Evolutionary conservation across 2,329 filamentous ascomycete genomes (phyloP).

Genomic region (Xylaria hypoxylon): DNA sequence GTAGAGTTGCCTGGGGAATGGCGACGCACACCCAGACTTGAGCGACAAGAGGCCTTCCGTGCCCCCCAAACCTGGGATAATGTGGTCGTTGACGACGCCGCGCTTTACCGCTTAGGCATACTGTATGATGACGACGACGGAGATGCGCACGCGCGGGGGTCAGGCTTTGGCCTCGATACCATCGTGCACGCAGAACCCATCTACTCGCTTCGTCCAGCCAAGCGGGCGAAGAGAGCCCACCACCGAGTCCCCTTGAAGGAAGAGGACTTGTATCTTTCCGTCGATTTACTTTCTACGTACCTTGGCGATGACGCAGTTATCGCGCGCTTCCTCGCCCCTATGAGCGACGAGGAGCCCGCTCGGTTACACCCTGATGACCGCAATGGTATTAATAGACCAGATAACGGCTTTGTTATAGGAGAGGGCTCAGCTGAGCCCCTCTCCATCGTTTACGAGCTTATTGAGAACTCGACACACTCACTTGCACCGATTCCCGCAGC

Average conservation of each 20-base stretch:
- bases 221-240: conserved; percentile 37
- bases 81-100: conserved; percentile 42
- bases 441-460: conserved; percentile 41
- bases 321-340: conserved; percentile 32
- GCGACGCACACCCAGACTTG: conserved; percentile 40
- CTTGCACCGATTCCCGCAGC: conserved; percentile 25
- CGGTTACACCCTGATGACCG: not conserved
- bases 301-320: conserved; percentile 33
- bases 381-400: conserved; percentile 14
- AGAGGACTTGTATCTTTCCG: conserved; percentile 23
- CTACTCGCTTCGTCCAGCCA: conserved; percentile 45
- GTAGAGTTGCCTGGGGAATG: conserved; percentile 41
- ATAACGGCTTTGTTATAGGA: not conserved
- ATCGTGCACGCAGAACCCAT: conserved; percentile 44
- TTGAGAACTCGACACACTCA: conserved; percentile 38
- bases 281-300: conserved; percentile 39
- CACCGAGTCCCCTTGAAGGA: conserved; percentile 5
- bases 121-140: conserved; percentile 46
- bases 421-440: conserved; percentile 30
- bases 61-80: conserved; percentile 37
- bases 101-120: conserved; percentile 46
- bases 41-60: conserved; percentile 49
- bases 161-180: conserved; percentile 43
- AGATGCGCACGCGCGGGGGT: conserved; percentile 38
- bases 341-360: conserved; percentile 21